Conservation (phyloP, 2,329 filamentous ascomycete genomes). For the Ascochyta rabiei region DNA sequence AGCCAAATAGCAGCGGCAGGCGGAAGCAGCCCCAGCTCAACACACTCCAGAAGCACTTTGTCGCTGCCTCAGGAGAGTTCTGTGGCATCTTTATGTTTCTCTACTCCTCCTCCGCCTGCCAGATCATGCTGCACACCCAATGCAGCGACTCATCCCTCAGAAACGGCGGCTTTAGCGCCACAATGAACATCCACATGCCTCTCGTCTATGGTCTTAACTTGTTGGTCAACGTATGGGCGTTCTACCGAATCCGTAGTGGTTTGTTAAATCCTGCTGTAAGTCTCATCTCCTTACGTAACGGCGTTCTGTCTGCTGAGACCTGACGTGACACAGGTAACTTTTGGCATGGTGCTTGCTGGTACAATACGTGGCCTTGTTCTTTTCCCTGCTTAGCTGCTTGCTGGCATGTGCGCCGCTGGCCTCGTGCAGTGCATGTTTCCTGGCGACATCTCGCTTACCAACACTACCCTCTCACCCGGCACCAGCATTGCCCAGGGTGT, state of each 20-base stretch:
- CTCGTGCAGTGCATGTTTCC: slow-evolving; percentile 36
- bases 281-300: not conserved
- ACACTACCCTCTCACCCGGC: slow-evolving; percentile 20
- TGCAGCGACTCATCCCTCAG: slow-evolving; percentile 19
- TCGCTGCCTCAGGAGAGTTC: slow-evolving; percentile 38
- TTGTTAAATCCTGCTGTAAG: slow-evolving; percentile 29
- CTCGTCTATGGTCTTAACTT: slow-evolving; percentile 40
- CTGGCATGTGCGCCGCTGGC: slow-evolving; percentile 32
- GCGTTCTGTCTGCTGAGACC: too few relatives aligned
- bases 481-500: slow-evolving; percentile 30
- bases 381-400: slow-evolving; percentile 29
- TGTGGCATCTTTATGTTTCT: slow-evolving; percentile 43
- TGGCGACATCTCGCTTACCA: slow-evolving; percentile 26
- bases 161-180: slow-evolving; percentile 25
- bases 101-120: slow-evolving; percentile 38
- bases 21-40: slow-evolving; percentile 11
- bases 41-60: slow-evolving; percentile 26
- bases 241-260: slow-evolving; percentile 38
- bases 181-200: slow-evolving; percentile 34
- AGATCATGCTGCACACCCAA: slow-evolving; percentile 32
- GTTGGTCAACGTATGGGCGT: slow-evolving; percentile 41
- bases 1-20: not conserved
- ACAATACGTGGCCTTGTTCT: slow-evolving; percentile 29
- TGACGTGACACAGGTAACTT: slow-evolving; percentile 21
- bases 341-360: slow-evolving; percentile 32